Conservation (phyloP, 768 basidiomycete species). For the Suillus lakei region DNA sequence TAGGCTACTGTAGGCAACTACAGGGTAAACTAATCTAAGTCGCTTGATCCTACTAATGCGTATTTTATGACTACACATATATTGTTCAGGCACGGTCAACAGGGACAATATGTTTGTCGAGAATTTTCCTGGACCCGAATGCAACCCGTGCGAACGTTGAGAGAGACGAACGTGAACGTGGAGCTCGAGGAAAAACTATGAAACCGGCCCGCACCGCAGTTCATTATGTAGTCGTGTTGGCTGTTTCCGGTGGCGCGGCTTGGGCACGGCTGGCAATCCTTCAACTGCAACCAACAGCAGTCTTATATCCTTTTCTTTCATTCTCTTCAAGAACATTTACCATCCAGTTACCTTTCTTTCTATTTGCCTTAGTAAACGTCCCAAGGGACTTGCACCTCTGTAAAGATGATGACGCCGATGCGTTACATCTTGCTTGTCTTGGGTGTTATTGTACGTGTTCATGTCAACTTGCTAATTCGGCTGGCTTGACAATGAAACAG, state of each 20-base stretch:
- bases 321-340: background rate
- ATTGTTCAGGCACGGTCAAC: background rate
- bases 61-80: background rate
- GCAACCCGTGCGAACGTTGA: too few species aligned
- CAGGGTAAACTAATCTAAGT: constrained; percentile 4
- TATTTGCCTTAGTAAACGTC: constrained; percentile 10
- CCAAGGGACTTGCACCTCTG: constrained; percentile 4
- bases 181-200: background rate
- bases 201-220: background rate
- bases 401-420: constrained; percentile 62
- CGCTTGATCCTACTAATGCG: background rate
- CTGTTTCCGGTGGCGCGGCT: background rate
- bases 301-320: background rate
- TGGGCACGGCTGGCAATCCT: background rate
- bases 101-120: background rate
- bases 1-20: background rate
- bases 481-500: constrained; percentile 27
- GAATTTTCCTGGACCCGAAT: background rate
- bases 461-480: background rate
- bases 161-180: background rate
- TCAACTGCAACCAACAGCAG: constrained; percentile 4
- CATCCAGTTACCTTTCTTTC: background rate
- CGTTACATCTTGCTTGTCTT: constrained; percentile 58
- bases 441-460: constrained; percentile 47
- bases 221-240: background rate